phyloP scores from a whole-genome alignment of 495 filamentous ascomycete genomes.

The Pyronema domesticum region DNA sequence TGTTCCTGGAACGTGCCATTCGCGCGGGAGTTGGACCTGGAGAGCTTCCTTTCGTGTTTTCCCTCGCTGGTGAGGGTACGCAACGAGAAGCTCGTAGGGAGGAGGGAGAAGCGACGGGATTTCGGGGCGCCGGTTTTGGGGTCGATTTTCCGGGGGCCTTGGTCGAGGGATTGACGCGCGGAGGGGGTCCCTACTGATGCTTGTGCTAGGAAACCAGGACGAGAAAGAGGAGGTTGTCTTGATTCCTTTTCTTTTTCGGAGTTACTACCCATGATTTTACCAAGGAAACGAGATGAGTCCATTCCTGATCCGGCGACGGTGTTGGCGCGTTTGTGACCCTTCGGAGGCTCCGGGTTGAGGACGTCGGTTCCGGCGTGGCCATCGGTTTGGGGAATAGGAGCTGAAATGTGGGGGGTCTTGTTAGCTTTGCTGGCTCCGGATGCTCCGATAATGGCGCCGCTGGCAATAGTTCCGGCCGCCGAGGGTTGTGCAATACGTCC shows the following conservation, averaged over 20 bases:
- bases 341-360: slow-evolving; percentile 31
- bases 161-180: slow-evolving; percentile 28
- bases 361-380: slow-evolving; percentile 25
- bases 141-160: slow-evolving; percentile 15
- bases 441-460: no score
- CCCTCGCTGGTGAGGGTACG: slow-evolving; percentile 13
- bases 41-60: slow-evolving; percentile 11
- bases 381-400: slow-evolving; percentile 44
- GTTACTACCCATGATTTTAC: slow-evolving; percentile 51
- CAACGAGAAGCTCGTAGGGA: slow-evolving; percentile 57
- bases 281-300: slow-evolving; percentile 54
- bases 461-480: no score
- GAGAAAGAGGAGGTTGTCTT: slow-evolving; percentile 31
- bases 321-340: slow-evolving; percentile 79
- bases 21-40: not conserved
- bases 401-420: slow-evolving; percentile 61
- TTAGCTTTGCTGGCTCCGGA: slow-evolving; percentile 30
- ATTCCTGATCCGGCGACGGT: slow-evolving; percentile 72
- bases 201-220: slow-evolving; percentile 39
- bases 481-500: slow-evolving; percentile 71
- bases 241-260: slow-evolving; percentile 29
- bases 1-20: not conserved
- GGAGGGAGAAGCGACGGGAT: slow-evolving; percentile 54
- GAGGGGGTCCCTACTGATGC: slow-evolving; percentile 37
- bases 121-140: slow-evolving; percentile 6